These are phyloP conservation scores for Amorphotheca resinae DNA, from an alignment of 495 filamentous ascomycete species.

Conservation along the genomic window DNA sequence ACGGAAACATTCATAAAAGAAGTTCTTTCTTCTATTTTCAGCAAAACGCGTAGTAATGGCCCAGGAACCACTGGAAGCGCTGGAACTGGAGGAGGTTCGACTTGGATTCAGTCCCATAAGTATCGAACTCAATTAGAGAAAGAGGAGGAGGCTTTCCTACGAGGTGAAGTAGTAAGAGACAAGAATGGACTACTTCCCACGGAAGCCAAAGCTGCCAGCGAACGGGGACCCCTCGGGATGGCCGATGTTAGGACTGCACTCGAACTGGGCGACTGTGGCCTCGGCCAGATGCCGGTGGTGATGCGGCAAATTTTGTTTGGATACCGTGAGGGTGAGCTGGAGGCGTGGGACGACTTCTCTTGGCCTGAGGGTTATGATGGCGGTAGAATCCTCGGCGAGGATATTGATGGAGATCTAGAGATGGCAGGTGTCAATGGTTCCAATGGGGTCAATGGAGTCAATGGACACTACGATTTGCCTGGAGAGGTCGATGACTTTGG, in stretches of 20 bases:
- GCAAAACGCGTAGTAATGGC: constrained; percentile 66
- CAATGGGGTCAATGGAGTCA: constrained; percentile 25
- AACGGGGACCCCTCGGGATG: constrained; percentile 57
- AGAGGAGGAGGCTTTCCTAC: constrained; percentile 56
- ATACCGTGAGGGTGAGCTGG: constrained; percentile 66
- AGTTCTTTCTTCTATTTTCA: constrained; percentile 64
- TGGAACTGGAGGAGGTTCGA: constrained; percentile 47
- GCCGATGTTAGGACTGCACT: constrained; percentile 68
- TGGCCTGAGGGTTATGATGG: constrained; percentile 25
- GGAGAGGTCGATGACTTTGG: constrained; percentile 47
- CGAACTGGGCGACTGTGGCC: constrained; percentile 56
- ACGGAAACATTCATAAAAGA: constrained; percentile 91
- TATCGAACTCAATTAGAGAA: constrained; percentile 59
- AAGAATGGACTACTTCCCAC: constrained; percentile 68
- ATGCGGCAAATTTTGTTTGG: constrained; percentile 56
- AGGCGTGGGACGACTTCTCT: constrained; percentile 42
- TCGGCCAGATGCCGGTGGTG: constrained; percentile 67
- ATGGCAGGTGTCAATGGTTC: constrained; percentile 17
- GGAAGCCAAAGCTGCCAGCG: constrained; percentile 55
- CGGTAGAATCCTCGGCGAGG: constrained; percentile 22
- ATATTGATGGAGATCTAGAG: constrained; percentile 22
- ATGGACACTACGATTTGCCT: constrained; percentile 27
- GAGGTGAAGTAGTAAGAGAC: constrained; percentile 51
- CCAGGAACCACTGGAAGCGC: constrained; percentile 43
- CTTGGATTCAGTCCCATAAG: constrained; percentile 65